Evolutionary conservation across 2,329 filamentous ascomycete genomes (phyloP), one percentile per base, ranked within the genome.

Genomic region (Ophiostoma sp.): DNA sequence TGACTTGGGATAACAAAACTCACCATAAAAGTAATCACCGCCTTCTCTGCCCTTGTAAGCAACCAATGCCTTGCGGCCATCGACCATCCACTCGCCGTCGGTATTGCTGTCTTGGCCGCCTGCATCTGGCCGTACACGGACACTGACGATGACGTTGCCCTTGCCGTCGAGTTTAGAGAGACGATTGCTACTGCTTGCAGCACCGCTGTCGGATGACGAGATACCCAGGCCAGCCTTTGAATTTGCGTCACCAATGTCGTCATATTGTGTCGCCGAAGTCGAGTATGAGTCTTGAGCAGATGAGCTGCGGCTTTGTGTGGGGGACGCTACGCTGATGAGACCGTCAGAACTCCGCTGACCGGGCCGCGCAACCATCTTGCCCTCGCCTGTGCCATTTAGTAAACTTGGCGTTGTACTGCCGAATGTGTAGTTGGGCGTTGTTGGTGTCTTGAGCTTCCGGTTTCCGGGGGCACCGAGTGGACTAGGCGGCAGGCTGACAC

Each of bases 131-230:
- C 95, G 87, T 58, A 98, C 93, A 75, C 95, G 87, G 49, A 99
- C 93, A 76, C 95, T 98, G 73, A 99, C 94, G 71, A 98, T 79
- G 14, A 99, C 94, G 75, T 99, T 99, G 66, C 95, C 95, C 77
- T 97, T 98, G 68, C 84, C 86, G 74, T 97, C 93, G 1, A 77
- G 74, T 73, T 87, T 84, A 68, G 87, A 85, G 68, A 78, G 71
- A 69, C 79, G 82, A 76, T 80, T 87, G 71, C 79, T 63, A 38
- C 40, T 42, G 63, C 41, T 64, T 2, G 62, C 38, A 40, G 60
- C 40, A 55, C 71, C 74, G 14, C 47, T 40, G 1, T 27, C 67
- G 5, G 71, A 68, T 1, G 64, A 49, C 5, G 75, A 71, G 75
- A 71, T 44, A 73, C 73, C 63, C 49, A 55, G 41, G 66, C 75